These are phyloP conservation scores for Capronia coronata DNA, from an alignment of 2,329 filamentous ascomycete genomes.

Conservation along the genomic window DNA sequence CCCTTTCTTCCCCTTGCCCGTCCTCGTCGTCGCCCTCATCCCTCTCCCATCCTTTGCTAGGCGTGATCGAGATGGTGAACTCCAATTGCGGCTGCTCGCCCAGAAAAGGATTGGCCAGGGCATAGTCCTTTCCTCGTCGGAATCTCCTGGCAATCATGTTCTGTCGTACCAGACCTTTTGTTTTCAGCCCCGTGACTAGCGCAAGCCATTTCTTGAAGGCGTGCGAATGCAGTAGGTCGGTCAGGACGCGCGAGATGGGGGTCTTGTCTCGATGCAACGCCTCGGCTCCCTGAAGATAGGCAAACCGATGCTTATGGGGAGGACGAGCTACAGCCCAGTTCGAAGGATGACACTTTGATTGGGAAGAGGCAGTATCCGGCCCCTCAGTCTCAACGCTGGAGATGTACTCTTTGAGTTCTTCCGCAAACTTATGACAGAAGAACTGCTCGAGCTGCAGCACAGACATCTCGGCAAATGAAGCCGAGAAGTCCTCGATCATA, in stretches of 20 bases:
- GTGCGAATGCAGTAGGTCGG: conserved; percentile 73
- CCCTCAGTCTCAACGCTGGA: conserved; percentile 54
- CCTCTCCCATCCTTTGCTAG: conserved; percentile 76
- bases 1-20: conserved; percentile 23
- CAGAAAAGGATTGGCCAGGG: conserved; percentile 77
- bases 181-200: conserved; percentile 66
- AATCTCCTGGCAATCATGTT: conserved; percentile 82
- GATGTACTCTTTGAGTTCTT: conserved; percentile 64
- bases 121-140: conserved; percentile 81
- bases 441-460: conserved; percentile 77
- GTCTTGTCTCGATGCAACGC: conserved; percentile 38
- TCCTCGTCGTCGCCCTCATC: conserved; percentile 49
- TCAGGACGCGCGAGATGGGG: conserved; percentile 70
- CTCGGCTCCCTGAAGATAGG: conserved; percentile 50
- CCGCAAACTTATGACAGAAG: conserved; percentile 69
- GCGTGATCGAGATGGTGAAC: conserved; percentile 79
- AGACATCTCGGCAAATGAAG: conserved; percentile 74
- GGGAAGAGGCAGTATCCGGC: conserved; percentile 35
- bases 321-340: conserved; percentile 73
- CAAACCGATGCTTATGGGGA: conserved; percentile 89
- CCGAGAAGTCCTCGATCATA: conserved; percentile 72
- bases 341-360: conserved; percentile 30
- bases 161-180: conserved; percentile 55
- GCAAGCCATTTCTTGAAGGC: conserved; percentile 88
- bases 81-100: conserved; percentile 69